These are phyloP conservation scores for Oryza officinalis DNA, from an alignment of 176 grass and related monocot genomes.

Conservation along the genomic window DNA sequence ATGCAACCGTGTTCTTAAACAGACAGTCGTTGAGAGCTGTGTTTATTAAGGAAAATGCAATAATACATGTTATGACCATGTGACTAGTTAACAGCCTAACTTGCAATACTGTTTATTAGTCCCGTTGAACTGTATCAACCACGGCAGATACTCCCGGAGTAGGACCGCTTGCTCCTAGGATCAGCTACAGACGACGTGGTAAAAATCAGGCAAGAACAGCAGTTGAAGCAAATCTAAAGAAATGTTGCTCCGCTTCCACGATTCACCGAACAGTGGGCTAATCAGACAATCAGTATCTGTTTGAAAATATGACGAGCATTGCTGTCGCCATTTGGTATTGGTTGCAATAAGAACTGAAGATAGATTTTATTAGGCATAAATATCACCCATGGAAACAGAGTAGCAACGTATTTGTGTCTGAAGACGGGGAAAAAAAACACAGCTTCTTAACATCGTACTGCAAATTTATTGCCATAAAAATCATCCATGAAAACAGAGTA, in stretches of 20 bases:
- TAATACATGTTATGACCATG: neutral
- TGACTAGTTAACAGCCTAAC: neutral
- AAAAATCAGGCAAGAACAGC: neutral
- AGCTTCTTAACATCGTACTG: neutral
- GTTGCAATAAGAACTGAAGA: neutral
- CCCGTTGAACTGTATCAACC: neutral
- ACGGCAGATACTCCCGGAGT: neutral
- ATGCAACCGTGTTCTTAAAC: too few species aligned
- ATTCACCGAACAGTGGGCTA: neutral
- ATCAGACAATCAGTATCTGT: neutral
- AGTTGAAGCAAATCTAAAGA: neutral
- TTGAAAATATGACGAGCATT: neutral
- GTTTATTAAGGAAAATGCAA: neutral
- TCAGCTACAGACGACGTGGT: neutral
- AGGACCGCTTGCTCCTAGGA: neutral
- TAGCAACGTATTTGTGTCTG: constrained; percentile 23
- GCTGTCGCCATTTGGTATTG: neutral
- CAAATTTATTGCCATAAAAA: neutral
- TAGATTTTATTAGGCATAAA: neutral
- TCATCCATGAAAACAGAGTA: neutral
- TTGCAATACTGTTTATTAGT: neutral
- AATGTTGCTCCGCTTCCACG: neutral
- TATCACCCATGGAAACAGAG: neutral
- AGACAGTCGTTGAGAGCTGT: too few species aligned
- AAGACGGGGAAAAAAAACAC: neutral